phyloP scores from a whole-genome alignment of 2,329 filamentous ascomycete species.

The Penicillium sp. region DNA sequence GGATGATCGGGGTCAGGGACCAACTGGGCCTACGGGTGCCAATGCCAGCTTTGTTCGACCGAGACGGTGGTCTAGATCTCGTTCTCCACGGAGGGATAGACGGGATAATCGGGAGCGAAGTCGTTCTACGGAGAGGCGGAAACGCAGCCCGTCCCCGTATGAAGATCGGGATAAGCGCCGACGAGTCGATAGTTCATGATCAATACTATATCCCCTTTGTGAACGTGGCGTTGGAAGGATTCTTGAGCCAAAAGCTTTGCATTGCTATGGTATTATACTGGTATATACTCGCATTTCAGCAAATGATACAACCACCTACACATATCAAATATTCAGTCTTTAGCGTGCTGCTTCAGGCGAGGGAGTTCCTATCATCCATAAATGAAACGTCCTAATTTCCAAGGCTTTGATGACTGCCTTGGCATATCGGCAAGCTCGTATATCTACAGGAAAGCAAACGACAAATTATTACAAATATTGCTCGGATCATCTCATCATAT shows the following conservation, averaged over 20 bases:
- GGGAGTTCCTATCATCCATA: too few species aligned
- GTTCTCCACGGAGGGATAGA: conserved; percentile 49
- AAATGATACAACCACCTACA: not conserved
- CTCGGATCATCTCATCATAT: too few species aligned
- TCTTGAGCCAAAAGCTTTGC: not conserved
- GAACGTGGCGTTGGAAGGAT: not conserved
- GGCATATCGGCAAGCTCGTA: too few species aligned
- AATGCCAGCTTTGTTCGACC: conserved; percentile 47
- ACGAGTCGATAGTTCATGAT: conserved; percentile 33
- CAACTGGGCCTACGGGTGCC: conserved; percentile 44
- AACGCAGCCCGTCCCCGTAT: conserved; percentile 45
- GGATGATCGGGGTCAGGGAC: conserved; percentile 28
- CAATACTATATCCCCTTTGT: not conserved
- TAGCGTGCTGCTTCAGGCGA: too few species aligned
- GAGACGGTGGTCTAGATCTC: conserved; percentile 46
- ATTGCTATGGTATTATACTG: not conserved
- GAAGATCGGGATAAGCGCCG: conserved; percentile 45
- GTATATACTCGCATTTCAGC: not conserved
- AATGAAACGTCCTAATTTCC: too few species aligned
- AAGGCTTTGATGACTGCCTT: too few species aligned
- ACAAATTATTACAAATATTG: too few species aligned
- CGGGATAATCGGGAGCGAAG: conserved; percentile 50
- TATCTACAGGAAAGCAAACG: too few species aligned
- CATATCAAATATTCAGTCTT: not conserved
- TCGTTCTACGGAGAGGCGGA: conserved; percentile 46